phyloP scores from a whole-genome alignment of 1,139 yeast species.

The Tardiomyces blankii region DNA sequence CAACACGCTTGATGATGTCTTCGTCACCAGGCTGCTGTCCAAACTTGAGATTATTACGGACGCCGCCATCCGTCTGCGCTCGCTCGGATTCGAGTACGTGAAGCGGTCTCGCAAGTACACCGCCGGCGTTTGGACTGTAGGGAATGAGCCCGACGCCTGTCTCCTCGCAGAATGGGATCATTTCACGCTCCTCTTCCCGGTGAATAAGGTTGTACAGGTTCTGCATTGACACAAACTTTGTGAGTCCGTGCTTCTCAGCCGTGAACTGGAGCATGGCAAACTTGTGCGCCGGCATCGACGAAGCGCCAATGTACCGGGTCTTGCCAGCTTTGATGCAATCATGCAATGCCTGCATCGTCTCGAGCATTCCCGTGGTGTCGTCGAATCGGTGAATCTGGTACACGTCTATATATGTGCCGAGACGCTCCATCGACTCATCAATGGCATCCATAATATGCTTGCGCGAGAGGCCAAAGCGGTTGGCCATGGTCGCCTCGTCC shows the following conservation, averaged over 20 bases:
- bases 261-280: constrained; percentile 40
- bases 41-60: not conserved
- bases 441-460: constrained; percentile 39
- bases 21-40: constrained; percentile 6
- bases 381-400: constrained; percentile 26
- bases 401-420: constrained; percentile 64
- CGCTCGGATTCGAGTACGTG: not conserved
- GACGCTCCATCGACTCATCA: constrained; percentile 39
- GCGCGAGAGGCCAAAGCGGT: constrained; percentile 33
- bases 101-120: constrained; percentile 34
- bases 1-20: constrained; percentile 38
- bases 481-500: constrained; percentile 42
- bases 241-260: constrained; percentile 43
- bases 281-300: constrained; percentile 36
- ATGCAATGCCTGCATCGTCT: constrained; percentile 44
- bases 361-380: constrained; percentile 16
- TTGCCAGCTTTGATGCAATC: constrained; percentile 39
- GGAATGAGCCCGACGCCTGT: constrained; percentile 40
- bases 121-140: constrained; percentile 42
- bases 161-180: constrained; percentile 42
- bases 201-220: constrained; percentile 42
- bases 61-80: not conserved
- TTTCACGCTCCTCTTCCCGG: constrained; percentile 52
- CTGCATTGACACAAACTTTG: constrained; percentile 50
- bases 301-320: constrained; percentile 49